Evolutionary conservation across 441 rosid species (phyloP).

Genomic region (Pelargonium fulgidum): DNA sequence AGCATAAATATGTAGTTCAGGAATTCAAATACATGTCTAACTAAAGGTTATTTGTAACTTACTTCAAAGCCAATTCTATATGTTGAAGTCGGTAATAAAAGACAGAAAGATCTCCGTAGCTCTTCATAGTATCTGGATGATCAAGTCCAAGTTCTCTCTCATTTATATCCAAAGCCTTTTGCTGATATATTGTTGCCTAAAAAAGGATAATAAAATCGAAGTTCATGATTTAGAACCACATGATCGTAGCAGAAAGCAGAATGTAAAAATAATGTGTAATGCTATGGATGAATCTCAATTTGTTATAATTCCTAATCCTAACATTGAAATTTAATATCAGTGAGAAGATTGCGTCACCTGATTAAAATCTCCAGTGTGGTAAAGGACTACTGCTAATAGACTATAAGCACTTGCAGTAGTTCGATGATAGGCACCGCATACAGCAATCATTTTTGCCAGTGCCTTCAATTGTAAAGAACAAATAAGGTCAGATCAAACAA

Average conservation of each 20-base stretch:
- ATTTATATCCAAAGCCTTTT: slow-evolving; percentile 71
- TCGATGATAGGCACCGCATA: slow-evolving; percentile 80
- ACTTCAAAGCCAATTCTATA: slow-evolving; percentile 75
- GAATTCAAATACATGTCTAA: neutral
- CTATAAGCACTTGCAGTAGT: slow-evolving; percentile 85
- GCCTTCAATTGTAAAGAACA: slow-evolving; percentile 41
- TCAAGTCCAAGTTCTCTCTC: slow-evolving; percentile 86
- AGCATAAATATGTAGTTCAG: neutral
- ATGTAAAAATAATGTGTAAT: slow-evolving; percentile 10
- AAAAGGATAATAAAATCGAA: slow-evolving; percentile 21
- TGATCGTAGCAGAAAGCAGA: slow-evolving; percentile 19
- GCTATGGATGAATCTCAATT: slow-evolving; percentile 10
- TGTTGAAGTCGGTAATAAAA: slow-evolving; percentile 83
- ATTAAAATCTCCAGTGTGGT: slow-evolving; percentile 77
- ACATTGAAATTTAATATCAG: neutral
- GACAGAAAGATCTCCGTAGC: slow-evolving; percentile 76
- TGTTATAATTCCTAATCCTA: neutral
- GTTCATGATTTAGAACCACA: neutral
- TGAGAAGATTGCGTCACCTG: slow-evolving; percentile 40
- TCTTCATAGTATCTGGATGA: slow-evolving; percentile 84
- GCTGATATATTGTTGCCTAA: slow-evolving; percentile 80
- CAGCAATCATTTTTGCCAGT: slow-evolving; percentile 62
- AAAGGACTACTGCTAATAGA: slow-evolving; percentile 72
- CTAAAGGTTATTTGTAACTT: slow-evolving; percentile 31
- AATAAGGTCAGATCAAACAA: slow-evolving; percentile 15